Evolutionary conservation across 163 green algal species (phyloP).

Genomic region (Coccomyxa subellipsoidea): DNA sequence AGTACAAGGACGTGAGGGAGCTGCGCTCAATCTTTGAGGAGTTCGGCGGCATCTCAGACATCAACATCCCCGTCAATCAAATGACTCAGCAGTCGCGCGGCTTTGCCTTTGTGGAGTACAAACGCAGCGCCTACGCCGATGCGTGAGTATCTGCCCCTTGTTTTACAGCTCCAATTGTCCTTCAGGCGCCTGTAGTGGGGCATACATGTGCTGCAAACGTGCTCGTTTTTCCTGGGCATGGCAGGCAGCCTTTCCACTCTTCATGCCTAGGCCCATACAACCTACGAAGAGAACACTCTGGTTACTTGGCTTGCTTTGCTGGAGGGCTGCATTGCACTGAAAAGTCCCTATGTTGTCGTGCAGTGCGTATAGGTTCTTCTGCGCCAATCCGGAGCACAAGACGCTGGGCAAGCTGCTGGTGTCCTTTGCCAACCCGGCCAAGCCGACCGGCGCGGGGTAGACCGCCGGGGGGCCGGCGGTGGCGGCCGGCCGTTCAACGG

Average conservation of each 20-base stretch:
- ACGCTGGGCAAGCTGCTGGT: constrained; percentile 52
- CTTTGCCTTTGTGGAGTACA: constrained; percentile 67
- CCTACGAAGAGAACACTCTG: too few relatives aligned
- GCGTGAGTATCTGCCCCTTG: constrained; percentile 24
- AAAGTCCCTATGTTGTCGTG: too few relatives aligned
- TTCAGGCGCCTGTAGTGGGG: neutral
- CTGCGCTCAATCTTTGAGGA: constrained; percentile 42
- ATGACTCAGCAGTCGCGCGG: constrained; percentile 36
- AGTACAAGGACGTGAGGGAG: neutral
- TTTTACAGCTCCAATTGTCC: neutral
- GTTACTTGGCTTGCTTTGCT: too few relatives aligned
- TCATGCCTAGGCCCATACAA: too few relatives aligned
- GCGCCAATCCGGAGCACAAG: constrained; percentile 36
- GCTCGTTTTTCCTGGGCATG: too few relatives aligned
- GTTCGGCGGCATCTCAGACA: constrained; percentile 43
- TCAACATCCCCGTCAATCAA: constrained; percentile 32
- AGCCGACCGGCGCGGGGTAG: too few relatives aligned
- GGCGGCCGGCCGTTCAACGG: neutral
- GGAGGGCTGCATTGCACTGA: too few relatives aligned
- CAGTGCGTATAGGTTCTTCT: constrained; percentile 8
- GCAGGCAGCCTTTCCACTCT: too few relatives aligned
- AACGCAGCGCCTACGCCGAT: constrained; percentile 39
- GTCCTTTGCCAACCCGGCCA: constrained; percentile 61
- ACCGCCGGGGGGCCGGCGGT: too few relatives aligned
- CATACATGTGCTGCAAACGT: neutral